A percentile compares a stretch with the other conserved stretches of the same genome.
Conservation (phyloP, 2,329 filamentous ascomycete genomes). For the Mariannaea sp. region DNA sequence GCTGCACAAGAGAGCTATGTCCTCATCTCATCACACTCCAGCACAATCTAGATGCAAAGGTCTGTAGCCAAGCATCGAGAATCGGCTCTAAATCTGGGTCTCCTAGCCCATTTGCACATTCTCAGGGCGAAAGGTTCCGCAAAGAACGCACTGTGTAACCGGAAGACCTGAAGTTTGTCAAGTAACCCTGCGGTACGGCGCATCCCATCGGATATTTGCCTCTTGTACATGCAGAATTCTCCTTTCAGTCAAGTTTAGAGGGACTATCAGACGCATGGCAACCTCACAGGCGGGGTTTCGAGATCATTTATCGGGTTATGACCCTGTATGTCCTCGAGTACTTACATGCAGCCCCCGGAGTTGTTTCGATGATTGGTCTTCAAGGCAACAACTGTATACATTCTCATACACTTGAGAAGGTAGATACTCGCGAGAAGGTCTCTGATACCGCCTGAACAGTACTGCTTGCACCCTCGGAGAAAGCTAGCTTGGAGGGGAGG, state of each 20-base stretch:
- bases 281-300: slow-evolving; percentile 4
- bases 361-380: slow-evolving; percentile 9
- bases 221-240: slow-evolving; percentile 27
- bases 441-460: not conserved
- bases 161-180: slow-evolving; percentile 2
- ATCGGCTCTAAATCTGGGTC: not conserved
- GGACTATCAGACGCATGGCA: slow-evolving; percentile 7
- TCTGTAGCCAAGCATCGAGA: not conserved
- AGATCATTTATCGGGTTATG: slow-evolving; percentile 18
- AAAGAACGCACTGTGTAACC: slow-evolving; percentile 7
- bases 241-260: slow-evolving; percentile 21
- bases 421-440: not conserved
- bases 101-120: not conserved
- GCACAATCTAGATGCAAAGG: not conserved
- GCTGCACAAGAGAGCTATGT: not conserved
- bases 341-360: slow-evolving; percentile 11
- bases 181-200: slow-evolving; percentile 7
- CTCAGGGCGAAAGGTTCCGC: too few relatives aligned
- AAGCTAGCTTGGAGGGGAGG: not conserved
- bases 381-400: slow-evolving; percentile 3
- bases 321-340: slow-evolving; percentile 6
- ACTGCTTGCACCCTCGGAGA: too few relatives aligned
- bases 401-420: not conserved
- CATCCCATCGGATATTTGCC: slow-evolving; percentile 27
- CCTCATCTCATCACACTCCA: not conserved